Percentiles rank a stretch among this genome's conserved stretches.
Conservation (phyloP, 805 yeast species). For the Candida qinlingensis region DNA sequence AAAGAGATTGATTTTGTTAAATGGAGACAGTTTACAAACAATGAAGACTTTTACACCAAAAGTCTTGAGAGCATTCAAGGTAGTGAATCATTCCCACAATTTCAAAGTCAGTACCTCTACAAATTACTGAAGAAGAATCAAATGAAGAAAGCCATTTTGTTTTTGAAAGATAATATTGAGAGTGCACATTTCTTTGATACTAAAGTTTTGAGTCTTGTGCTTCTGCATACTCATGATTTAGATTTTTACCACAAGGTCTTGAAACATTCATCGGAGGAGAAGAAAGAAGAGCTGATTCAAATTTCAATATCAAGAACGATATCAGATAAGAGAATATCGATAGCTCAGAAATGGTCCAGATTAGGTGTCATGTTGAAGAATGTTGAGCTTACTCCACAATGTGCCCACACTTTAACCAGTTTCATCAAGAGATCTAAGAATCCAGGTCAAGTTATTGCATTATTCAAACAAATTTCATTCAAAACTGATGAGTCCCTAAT, state of each 20-base stretch:
- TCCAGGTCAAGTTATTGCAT: neutral
- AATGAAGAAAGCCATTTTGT: neutral
- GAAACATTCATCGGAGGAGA: neutral
- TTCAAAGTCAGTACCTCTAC: constrained; percentile 10
- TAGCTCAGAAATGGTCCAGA: neutral
- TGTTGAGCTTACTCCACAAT: neutral
- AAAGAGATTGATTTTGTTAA: constrained; percentile 6
- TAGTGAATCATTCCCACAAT: neutral
- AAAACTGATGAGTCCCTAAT: neutral
- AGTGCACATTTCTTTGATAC: neutral
- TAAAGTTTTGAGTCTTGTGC: neutral
- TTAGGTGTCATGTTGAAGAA: neutral
- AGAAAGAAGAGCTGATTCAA: neutral
- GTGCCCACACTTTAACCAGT: neutral
- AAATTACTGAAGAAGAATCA: constrained; percentile 8
- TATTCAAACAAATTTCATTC: neutral
- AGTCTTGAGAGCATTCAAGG: constrained; percentile 3
- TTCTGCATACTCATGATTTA: neutral
- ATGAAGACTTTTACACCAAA: constrained; percentile 6
- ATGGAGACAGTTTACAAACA: constrained; percentile 7
- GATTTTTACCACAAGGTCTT: neutral
- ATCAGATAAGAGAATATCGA: neutral
- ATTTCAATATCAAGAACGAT: neutral
- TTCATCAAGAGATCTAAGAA: neutral
- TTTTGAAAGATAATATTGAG: neutral